phyloP scores from a whole-genome alignment of 2,329 filamentous ascomycete species.

The Akanthomyces uredinophilus region DNA sequence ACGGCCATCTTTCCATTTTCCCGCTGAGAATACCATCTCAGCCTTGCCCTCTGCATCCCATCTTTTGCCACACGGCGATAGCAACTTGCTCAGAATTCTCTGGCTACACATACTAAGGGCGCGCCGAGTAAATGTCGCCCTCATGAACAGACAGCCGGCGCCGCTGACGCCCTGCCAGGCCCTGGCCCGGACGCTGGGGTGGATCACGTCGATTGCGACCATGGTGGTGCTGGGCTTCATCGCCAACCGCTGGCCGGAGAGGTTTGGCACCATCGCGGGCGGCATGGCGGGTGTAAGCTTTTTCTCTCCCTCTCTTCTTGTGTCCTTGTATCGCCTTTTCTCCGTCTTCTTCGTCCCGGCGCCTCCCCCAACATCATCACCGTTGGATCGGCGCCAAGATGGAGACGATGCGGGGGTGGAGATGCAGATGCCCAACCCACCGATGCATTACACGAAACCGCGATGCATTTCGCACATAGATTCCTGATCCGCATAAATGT shows the following conservation, averaged over 20 bases:
- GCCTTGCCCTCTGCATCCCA: no score
- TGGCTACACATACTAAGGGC: no score
- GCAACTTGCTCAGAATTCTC: no score
- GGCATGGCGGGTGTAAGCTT: slow-evolving; percentile 29
- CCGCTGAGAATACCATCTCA: no score
- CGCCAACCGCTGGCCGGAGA: slow-evolving; percentile 28
- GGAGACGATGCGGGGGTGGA: slow-evolving; percentile 8
- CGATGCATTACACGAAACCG: not conserved
- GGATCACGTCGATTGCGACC: slow-evolving; percentile 28
- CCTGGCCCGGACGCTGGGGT: slow-evolving; percentile 25
- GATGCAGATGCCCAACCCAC: not conserved
- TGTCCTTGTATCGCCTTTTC: not conserved
- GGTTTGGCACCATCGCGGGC: slow-evolving; percentile 25
- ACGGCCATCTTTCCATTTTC: no score
- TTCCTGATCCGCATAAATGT: no score
- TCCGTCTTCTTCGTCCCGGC: not conserved
- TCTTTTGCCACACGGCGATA: no score
- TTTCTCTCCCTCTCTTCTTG: not conserved
- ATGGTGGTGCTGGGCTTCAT: slow-evolving; percentile 29
- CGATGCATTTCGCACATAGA: no score
- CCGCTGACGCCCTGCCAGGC: slow-evolving; percentile 15
- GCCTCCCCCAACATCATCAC: not conserved
- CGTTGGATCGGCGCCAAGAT: slow-evolving; percentile 5
- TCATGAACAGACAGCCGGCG: not conserved
- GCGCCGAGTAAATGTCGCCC: not conserved